phyloP scores from a whole-genome alignment of 2,329 filamentous ascomycete genomes.

The Cercospora beticola region DNA sequence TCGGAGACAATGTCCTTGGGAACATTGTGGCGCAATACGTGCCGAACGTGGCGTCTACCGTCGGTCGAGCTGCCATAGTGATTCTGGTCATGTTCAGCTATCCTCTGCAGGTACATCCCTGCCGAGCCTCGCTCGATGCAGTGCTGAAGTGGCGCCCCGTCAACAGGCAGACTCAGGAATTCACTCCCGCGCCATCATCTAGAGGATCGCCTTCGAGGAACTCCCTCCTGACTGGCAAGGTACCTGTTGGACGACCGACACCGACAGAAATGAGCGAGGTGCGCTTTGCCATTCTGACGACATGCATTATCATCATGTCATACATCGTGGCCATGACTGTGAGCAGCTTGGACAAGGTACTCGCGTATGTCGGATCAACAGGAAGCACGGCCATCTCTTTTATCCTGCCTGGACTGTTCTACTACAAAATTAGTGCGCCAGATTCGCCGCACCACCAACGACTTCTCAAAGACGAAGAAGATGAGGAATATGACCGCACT shows the following conservation, averaged over 20 bases:
- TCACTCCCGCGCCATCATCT: slow-evolving; percentile 30
- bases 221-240: slow-evolving; percentile 31
- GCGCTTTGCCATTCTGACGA: slow-evolving; percentile 87
- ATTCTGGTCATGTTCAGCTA: slow-evolving; percentile 95
- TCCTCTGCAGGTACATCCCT: slow-evolving; percentile 92
- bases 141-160: slow-evolving; percentile 85
- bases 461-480: slow-evolving; percentile 87
- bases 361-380: slow-evolving; percentile 93
- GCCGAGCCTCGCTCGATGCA: slow-evolving; percentile 89
- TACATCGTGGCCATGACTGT: slow-evolving; percentile 92
- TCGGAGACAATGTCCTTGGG: slow-evolving; percentile 82
- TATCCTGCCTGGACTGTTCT: slow-evolving; percentile 92
- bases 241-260: slow-evolving; percentile 27
- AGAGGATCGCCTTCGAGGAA: slow-evolving; percentile 35
- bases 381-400: slow-evolving; percentile 96
- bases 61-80: slow-evolving; percentile 93
- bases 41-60: slow-evolving; percentile 77
- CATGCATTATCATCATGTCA: slow-evolving; percentile 75
- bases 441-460: slow-evolving; percentile 83
- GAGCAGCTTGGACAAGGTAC: slow-evolving; percentile 80
- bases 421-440: slow-evolving; percentile 95
- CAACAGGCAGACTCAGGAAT: slow-evolving; percentile 25
- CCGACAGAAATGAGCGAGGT: slow-evolving; percentile 72
- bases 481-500: slow-evolving; percentile 64
- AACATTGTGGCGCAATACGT: slow-evolving; percentile 94